Conservation (phyloP, 805 yeast species). For the Scheffersomyces lignosus region DNA sequence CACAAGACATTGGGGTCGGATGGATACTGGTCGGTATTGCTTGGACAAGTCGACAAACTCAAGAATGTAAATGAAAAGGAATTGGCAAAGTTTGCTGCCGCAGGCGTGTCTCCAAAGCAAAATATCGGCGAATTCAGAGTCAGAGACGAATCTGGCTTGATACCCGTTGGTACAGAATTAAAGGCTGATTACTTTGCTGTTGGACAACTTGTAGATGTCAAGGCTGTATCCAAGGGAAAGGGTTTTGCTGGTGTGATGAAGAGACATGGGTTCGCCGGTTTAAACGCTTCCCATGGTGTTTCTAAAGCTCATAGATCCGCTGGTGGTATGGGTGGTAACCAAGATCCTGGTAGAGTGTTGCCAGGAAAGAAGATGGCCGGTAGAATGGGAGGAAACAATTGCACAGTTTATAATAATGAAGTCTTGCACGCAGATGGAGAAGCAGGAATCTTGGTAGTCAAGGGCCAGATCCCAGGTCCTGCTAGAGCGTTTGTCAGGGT, state of each 20-base stretch:
- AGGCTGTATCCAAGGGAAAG: conserved; percentile 84
- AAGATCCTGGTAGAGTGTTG: conserved; percentile 91
- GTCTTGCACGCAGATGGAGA: conserved; percentile 80
- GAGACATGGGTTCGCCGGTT: conserved; percentile 86
- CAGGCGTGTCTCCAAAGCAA: conserved; percentile 81
- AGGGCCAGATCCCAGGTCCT: conserved; percentile 92
- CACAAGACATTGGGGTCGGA: conserved; percentile 68
- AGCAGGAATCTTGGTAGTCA: conserved; percentile 76
- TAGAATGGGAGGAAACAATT: conserved; percentile 79
- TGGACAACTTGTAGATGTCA: conserved; percentile 83
- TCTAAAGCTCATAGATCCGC: conserved; percentile 91
- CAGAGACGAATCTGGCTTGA: conserved; percentile 58
- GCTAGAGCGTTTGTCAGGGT: conserved; percentile 71
- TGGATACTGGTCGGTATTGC: conserved; percentile 83
- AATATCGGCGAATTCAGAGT: conserved; percentile 78
- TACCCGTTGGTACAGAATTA: conserved; percentile 76
- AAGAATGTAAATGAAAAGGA: conserved; percentile 47
- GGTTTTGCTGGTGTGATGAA: conserved; percentile 99
- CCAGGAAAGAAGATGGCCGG: conserved; percentile 99
- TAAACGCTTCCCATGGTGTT: conserved; percentile 93
- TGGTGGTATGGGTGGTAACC: conserved; percentile 96
- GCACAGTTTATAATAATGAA: conserved; percentile 73
- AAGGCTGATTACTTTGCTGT: conserved; percentile 79
- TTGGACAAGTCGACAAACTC: conserved; percentile 77
- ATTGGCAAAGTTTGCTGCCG: conserved; percentile 75